phyloP scores from a whole-genome alignment of 2,329 filamentous ascomycete species.

The Trichoderma asperellum region DNA sequence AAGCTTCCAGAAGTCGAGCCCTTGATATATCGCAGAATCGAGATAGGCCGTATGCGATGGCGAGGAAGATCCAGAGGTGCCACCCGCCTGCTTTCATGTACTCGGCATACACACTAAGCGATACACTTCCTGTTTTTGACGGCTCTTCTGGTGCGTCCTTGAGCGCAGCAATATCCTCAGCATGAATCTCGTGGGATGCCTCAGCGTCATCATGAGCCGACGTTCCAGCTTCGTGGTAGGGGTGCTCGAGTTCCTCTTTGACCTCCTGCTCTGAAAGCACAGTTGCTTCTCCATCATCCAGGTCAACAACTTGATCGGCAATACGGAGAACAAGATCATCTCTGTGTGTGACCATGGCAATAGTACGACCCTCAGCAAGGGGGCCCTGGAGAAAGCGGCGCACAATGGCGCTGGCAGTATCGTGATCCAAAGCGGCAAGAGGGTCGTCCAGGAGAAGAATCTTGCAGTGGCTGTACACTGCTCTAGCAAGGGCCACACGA shows the following conservation, averaged over 20 bases:
- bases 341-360: conserved; percentile 78
- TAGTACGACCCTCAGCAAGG: conserved; percentile 65
- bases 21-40: conserved; percentile 68
- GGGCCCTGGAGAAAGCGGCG: conserved; percentile 62
- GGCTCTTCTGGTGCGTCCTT: conserved; percentile 42
- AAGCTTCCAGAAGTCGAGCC: conserved; percentile 82
- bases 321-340: conserved; percentile 77
- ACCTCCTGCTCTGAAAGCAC: conserved; percentile 53
- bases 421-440: conserved; percentile 65
- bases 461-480: conserved; percentile 61
- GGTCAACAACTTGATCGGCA: conserved; percentile 73
- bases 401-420: conserved; percentile 66
- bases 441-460: conserved; percentile 66
- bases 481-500: conserved; percentile 64
- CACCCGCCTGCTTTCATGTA: conserved; percentile 83
- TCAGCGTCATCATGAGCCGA: conserved; percentile 33
- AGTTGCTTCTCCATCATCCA: conserved; percentile 63
- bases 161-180: conserved; percentile 31
- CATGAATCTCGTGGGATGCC: conserved; percentile 40
- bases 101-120: conserved; percentile 76
- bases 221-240: conserved; percentile 40
- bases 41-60: conserved; percentile 65
- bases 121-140: conserved; percentile 67
- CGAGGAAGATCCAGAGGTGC: conserved; percentile 70
- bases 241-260: conserved; percentile 44